A percentile compares a stretch with the other conserved stretches of the same genome.
These are phyloP conservation scores for Cytospora piceicola DNA, from an alignment of 2,329 filamentous ascomycete species.

Conservation along the genomic window DNA sequence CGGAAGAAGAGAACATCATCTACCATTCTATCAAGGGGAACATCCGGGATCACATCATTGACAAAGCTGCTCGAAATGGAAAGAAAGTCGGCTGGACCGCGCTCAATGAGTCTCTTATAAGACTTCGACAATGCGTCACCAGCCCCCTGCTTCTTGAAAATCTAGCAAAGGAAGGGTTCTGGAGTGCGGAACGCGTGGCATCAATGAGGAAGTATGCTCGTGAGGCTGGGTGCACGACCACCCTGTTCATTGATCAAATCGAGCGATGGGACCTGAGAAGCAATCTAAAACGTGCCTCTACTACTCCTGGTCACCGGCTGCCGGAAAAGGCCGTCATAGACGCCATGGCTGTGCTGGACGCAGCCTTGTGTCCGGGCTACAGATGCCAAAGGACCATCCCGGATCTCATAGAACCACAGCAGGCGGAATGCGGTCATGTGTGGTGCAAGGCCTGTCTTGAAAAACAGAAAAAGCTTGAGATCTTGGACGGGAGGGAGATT, in stretches of 20 bases:
- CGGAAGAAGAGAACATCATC: slow-evolving; percentile 1
- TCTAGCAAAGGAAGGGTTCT: not conserved
- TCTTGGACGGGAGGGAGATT: not conserved
- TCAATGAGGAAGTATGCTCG: not conserved
- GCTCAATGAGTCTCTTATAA: not conserved
- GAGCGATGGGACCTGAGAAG: not conserved
- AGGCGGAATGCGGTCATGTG: not conserved
- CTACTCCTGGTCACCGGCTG: not conserved
- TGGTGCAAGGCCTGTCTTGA: not conserved
- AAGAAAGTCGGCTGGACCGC: not conserved
- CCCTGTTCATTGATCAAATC: not conserved
- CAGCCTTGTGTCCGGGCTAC: not conserved
- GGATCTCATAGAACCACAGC: not conserved
- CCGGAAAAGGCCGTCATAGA: not conserved
- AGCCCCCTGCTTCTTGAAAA: not conserved
- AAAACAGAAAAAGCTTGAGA: not conserved
- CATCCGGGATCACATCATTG: not conserved
- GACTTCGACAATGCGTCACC: not conserved
- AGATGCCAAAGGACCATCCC: not conserved
- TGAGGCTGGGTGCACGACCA: not conserved
- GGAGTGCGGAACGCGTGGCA: not conserved
- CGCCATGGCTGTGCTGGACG: not conserved
- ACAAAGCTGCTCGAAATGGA: not conserved
- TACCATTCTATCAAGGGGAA: not conserved
- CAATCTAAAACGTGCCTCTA: not conserved